Evolutionary conservation across 2,329 filamentous ascomycete genomes (phyloP), one percentile per base, ranked within the genome.

Genomic region (Nemania abortiva): DNA sequence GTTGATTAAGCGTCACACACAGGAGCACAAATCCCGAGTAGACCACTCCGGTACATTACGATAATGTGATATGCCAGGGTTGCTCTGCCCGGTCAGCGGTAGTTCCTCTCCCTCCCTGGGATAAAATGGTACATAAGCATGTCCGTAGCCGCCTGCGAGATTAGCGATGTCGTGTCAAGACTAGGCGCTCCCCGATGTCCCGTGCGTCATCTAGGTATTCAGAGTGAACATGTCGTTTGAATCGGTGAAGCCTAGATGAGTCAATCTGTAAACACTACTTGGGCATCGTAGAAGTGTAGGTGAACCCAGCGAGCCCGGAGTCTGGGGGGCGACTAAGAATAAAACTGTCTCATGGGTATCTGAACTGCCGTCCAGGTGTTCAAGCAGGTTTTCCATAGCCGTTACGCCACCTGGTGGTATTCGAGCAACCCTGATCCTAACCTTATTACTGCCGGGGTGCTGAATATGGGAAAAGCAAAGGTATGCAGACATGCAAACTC

Each of bases 111-210:
- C 52, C 65, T 66, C 34, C 66, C 47, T 60, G 56, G 66, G 58
- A 68, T 37, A 11, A 53, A 68, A 61, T 49, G 34, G 59, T 52
- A 67, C 63, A 65, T 55, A 70, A 63, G 56, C 66, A 74, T 72
- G 70, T 63, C 65, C 70, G 70, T 63, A 64, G 69, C 74, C 74
- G 74, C 67, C 75, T 80, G 79, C 79, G 66, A 80, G 79, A 80
- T 81, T 81, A 74, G 79, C 79, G 79, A 80, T 70, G 76, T 77
- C 63, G 75, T 77, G 76, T 76, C 65, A 76, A 74, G 67, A 58
- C 54, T 56, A 67, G 56, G 50, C 45, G 47, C 45, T 64, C 60
- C 45, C 65, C 57, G 55, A 54, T 63, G 29, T 59, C 37, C 49
- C 55, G 39, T 52, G 22, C 24, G 24, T 53, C 22, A 9, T 67